phyloP scores from a whole-genome alignment of 164 flowering plant genomes.

The Annona cherimola region DNA sequence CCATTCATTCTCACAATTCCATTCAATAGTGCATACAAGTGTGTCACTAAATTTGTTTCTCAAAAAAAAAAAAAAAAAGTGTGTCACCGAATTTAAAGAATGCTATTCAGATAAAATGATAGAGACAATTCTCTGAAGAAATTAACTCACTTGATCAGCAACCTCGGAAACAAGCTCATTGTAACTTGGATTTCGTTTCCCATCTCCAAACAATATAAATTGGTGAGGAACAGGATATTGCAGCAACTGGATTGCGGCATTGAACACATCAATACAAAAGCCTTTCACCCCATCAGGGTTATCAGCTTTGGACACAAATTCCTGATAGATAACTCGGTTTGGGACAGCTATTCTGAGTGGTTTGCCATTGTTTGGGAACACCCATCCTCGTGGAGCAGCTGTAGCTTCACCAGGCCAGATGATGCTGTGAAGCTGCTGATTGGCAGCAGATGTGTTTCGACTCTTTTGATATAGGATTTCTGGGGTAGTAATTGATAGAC shows the following conservation, averaged over 20 bases:
- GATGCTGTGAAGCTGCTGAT: constrained; percentile 48
- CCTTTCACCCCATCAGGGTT: constrained; percentile 53
- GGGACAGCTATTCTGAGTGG: constrained; percentile 77
- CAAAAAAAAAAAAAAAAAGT: no score
- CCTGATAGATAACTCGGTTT: constrained; percentile 54
- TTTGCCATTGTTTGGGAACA: constrained; percentile 80
- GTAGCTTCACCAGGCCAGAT: constrained; percentile 84
- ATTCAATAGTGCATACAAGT: background rate
- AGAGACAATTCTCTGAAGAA: background rate
- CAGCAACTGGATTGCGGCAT: constrained; percentile 64
- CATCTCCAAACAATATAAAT: constrained; percentile 63
- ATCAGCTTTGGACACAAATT: constrained; percentile 52
- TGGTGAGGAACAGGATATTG: constrained; percentile 73
- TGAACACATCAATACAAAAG: constrained; percentile 80
- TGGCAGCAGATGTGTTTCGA: constrained; percentile 41
- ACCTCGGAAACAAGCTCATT: constrained; percentile 48
- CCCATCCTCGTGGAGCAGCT: constrained; percentile 79
- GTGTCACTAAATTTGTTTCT: background rate
- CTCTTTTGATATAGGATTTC: constrained; percentile 54
- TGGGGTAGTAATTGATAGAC: constrained; percentile 64
- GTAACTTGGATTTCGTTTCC: constrained; percentile 54
- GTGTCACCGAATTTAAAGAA: background rate
- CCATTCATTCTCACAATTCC: no score
- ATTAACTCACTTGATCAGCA: constrained; percentile 52
- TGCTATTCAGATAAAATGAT: background rate